These are phyloP conservation scores for Sporothrix mexicana DNA, from an alignment of 2,329 filamentous ascomycete species.

Conservation along the genomic window DNA sequence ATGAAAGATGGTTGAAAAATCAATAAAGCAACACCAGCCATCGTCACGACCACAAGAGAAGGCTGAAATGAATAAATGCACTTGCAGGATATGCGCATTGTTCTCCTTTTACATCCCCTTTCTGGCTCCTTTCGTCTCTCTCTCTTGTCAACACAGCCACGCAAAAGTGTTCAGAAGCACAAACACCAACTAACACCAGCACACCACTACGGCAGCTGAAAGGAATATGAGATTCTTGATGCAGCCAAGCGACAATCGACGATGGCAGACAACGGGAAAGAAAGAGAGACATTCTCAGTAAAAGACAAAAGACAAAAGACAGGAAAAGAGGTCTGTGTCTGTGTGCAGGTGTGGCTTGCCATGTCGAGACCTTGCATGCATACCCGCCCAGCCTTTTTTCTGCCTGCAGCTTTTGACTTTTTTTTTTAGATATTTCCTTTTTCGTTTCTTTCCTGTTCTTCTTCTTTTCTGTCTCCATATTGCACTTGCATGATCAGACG, in stretches of 20 bases:
- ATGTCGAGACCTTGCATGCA: conserved; percentile 22
- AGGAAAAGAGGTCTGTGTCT: neutral
- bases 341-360: neutral
- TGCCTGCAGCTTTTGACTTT: neutral
- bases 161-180: neutral
- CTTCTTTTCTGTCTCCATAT: neutral
- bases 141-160: conserved; percentile 11
- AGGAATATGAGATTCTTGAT: neutral
- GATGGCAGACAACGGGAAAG: neutral
- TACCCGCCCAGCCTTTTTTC: neutral
- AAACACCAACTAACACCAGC: neutral
- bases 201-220: neutral
- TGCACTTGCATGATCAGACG: conserved; percentile 15
- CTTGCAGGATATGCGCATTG: conserved; percentile 1
- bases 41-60: neutral
- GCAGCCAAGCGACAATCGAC: neutral
- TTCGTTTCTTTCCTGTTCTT: neutral
- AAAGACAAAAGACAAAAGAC: too few species aligned
- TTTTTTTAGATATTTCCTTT: neutral
- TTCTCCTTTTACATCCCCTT: neutral
- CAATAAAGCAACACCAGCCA: neutral
- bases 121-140: neutral
- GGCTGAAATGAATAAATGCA: too few species aligned
- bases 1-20: neutral
- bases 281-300: neutral